These are phyloP conservation scores for Fusarium pseudonygamai DNA, from an alignment of 2,329 filamentous ascomycete genomes.

Conservation along the genomic window DNA sequence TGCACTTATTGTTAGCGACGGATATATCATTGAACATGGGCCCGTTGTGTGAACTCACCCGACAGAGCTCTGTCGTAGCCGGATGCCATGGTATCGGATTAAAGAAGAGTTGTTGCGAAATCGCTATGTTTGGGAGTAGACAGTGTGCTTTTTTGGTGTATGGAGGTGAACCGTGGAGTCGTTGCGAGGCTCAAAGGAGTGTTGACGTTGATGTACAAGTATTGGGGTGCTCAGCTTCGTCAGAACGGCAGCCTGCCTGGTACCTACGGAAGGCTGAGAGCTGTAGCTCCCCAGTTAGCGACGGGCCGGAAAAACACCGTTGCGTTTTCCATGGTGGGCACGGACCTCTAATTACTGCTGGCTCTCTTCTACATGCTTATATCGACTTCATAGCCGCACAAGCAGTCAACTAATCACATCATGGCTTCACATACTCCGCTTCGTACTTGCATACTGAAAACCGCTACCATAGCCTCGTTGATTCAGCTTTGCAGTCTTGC, in stretches of 20 bases:
- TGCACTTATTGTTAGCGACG: conserved; percentile 61
- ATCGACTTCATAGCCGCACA: neutral
- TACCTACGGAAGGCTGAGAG: conserved; percentile 43
- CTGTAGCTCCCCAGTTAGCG: conserved; percentile 42
- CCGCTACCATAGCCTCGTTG: neutral
- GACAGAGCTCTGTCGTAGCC: conserved; percentile 99
- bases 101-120: neutral
- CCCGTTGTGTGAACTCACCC: conserved; percentile 69
- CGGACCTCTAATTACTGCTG: neutral
- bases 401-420: neutral
- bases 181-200: conserved; percentile 31
- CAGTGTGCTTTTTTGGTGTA: conserved; percentile 9
- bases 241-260: conserved; percentile 51
- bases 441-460: neutral
- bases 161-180: conserved; percentile 23
- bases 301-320: conserved; percentile 44
- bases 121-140: neutral
- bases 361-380: neutral
- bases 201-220: conserved; percentile 36
- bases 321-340: conserved; percentile 28
- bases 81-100: conserved; percentile 73
- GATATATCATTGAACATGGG: conserved; percentile 44
- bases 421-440: neutral
- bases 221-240: conserved; percentile 50
- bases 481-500: neutral